A percentile compares a stretch with the other conserved stretches of the same genome.
Evolutionary conservation across 192 early-diverging fungal genomes (phyloP).

Genomic region (Coemansia sp.): DNA sequence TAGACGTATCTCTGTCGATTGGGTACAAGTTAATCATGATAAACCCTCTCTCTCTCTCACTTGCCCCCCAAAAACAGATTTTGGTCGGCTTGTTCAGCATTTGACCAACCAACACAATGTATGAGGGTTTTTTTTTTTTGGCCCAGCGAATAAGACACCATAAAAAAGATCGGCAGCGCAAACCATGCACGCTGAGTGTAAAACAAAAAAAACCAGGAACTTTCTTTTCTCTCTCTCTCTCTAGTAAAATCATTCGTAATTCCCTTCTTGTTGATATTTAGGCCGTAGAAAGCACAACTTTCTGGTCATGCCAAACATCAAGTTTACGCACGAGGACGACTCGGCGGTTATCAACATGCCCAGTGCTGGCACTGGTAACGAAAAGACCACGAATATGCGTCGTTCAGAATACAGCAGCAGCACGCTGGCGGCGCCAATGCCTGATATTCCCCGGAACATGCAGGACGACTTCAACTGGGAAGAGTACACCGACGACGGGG

Average conservation of each 20-base stretch:
- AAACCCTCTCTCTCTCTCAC: no score
- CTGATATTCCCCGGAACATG: conserved; percentile 30
- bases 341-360: conserved; percentile 41
- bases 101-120: no score
- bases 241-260: no score
- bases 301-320: conserved; percentile 23
- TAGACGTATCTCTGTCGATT: no score
- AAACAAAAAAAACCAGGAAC: neutral
- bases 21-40: no score
- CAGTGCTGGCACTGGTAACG: conserved; percentile 10
- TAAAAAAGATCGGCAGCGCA: conserved; percentile 47
- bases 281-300: neutral
- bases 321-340: conserved; percentile 12
- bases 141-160: no score
- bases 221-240: neutral
- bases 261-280: no score
- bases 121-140: no score
- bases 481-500: conserved; percentile 18
- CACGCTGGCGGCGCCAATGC: conserved; percentile 35
- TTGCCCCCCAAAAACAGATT: no score
- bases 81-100: no score
- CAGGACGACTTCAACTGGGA: conserved; percentile 57
- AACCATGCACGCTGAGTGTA: conserved; percentile 12
- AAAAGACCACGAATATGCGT: neutral
- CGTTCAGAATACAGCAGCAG: conserved; percentile 22